phyloP scores from a whole-genome alignment of 2,329 filamentous ascomycete species.

The Ophiostoma sp. region DNA sequence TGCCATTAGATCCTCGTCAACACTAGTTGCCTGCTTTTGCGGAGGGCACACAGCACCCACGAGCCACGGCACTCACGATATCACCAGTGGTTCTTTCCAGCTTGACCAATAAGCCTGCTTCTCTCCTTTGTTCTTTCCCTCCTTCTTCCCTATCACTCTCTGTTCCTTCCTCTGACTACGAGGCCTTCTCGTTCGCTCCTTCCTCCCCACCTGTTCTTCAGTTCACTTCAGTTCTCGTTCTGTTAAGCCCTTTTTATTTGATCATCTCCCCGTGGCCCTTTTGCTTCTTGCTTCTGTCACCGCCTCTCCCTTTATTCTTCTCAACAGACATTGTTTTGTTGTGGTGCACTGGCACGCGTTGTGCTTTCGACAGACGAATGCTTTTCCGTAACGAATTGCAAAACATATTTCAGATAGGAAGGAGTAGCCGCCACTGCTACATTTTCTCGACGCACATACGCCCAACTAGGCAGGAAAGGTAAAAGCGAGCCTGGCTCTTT shows the following conservation, averaged over 20 bases:
- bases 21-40: not conserved
- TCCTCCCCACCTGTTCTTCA: not conserved
- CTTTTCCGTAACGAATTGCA: not conserved
- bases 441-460: not conserved
- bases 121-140: not conserved
- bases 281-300: not conserved
- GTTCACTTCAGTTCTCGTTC: not conserved
- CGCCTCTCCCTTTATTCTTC: not conserved
- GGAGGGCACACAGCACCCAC: not conserved
- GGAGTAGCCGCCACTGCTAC: constrained; percentile 7
- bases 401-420: constrained; percentile 1
- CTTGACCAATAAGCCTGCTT: not conserved
- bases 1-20: constrained; percentile 5
- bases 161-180: not conserved
- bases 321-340: not conserved
- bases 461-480: constrained; percentile 21
- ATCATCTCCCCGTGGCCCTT: not conserved
- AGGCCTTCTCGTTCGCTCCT: constrained; percentile 5
- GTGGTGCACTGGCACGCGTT: not conserved
- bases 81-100: not conserved
- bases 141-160: not conserved
- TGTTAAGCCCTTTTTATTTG: not conserved
- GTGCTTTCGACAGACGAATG: not conserved
- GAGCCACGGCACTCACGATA: not conserved
- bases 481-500: constrained; percentile 3